Evolutionary conservation across 805 yeast species (phyloP), one percentile per base, ranked within the genome.

Genomic region (Candida mattraensis): DNA sequence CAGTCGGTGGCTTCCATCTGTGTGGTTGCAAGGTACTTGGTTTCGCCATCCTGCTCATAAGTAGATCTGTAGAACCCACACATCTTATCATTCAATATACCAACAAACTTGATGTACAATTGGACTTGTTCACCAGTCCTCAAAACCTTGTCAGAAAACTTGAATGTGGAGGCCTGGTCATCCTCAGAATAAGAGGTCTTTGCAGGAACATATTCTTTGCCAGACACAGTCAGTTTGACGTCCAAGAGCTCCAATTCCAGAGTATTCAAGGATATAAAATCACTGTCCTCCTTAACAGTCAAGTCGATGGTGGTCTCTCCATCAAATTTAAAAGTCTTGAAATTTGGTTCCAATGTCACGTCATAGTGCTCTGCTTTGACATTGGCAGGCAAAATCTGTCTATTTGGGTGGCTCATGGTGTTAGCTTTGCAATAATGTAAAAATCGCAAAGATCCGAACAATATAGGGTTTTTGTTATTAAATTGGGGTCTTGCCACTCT

Each of bases 351-450:
- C 25, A 80, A 63, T 7, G 78, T 67, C 28, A 91, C 59, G 39
- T 79, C 76, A 60, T 91, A 91, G 61, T 86, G 88, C 26, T 65
- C 53, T 20, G 99, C 97, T 47, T 73, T 75, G 45, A 89, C 87
- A 42, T 77, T 70, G 3, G 51, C 45, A 24, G 67, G 68, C 21
- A 62, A 45, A n/a, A 60, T 47, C 40, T 58, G 61, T 44, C 62
- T 56, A 16, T 45, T 43, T 14, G 56, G 52, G 18, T 38, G 47
- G 13, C 35, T 36, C 39, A 36, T 36, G 5, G 19, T 21, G 22
- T 31, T 11, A 10, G 37, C 28, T 5, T 45, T 20, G 14, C 40
- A 38, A 9, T 48, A 42, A 20, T 39, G 45, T 29, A 39, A 40
- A 38, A n/a, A n/a, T n/a, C n/a, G n/a, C n/a, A n/a, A n/a, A n/a